These are phyloP conservation scores for Hypoxylon sp. DNA, from an alignment of 2,329 filamentous ascomycete genomes.

Conservation along the genomic window DNA sequence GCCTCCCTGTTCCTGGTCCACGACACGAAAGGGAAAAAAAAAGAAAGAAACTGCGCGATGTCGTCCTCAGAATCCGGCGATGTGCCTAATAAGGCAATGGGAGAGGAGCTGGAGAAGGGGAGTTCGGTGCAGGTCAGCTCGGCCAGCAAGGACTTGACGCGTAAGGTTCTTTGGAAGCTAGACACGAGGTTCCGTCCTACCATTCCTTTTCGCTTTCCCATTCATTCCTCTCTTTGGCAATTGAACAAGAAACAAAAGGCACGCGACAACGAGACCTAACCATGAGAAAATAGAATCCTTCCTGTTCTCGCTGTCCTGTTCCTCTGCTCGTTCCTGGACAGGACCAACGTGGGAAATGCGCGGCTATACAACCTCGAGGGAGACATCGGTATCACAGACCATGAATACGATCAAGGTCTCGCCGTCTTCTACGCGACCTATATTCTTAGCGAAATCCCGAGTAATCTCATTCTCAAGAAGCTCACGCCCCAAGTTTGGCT, in stretches of 20 bases:
- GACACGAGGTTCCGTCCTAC: constrained; percentile 61
- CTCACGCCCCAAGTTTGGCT: constrained; percentile 72
- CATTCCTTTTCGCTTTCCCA: constrained; percentile 14
- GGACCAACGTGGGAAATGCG: constrained; percentile 81
- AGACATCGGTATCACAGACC: constrained; percentile 69
- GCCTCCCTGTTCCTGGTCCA: constrained; percentile 1
- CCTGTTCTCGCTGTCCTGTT: constrained; percentile 74
- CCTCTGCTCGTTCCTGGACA: constrained; percentile 74
- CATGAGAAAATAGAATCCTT: constrained; percentile 62
- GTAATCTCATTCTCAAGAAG: constrained; percentile 73
- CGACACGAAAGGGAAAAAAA: constrained; percentile 14
- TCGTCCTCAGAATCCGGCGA: constrained; percentile 32
- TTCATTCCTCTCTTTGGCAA: constrained; percentile 4
- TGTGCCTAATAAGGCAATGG: constrained; percentile 37
- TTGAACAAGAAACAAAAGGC: neutral
- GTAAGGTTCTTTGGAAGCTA: constrained; percentile 65
- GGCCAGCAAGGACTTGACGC: constrained; percentile 53
- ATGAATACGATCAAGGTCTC: constrained; percentile 74
- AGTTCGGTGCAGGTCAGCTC: constrained; percentile 23
- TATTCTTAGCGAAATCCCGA: constrained; percentile 73
- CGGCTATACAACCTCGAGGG: constrained; percentile 73
- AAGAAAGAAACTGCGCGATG: constrained; percentile 21
- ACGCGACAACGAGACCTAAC: constrained; percentile 23
- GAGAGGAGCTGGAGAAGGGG: constrained; percentile 50
- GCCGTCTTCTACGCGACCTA: constrained; percentile 76